Evolutionary conservation across 805 yeast species (phyloP), one percentile per base, ranked within the genome.

Genomic region (Pichia cabralensis): DNA sequence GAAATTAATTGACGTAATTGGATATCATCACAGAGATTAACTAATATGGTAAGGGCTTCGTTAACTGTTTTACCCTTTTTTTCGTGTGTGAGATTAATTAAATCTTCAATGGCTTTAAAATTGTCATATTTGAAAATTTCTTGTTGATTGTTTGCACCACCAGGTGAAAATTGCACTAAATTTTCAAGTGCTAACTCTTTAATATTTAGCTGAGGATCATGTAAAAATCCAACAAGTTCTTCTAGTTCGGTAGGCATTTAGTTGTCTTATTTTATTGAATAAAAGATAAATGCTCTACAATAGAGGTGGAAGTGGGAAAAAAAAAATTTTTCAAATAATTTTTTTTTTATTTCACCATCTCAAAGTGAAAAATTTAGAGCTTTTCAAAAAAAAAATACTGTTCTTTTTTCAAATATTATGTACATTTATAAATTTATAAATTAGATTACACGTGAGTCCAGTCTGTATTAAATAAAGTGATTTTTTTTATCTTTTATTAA

Each of bases 151-250:
- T 52, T 47, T 11, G 50, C 41, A 8, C 89, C 89, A 32, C 75
- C 72, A 30, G 76, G 73, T 8, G 94, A 79, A 54, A 69, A 83
- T 3, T 88, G 94, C 10, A 84, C 85, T 35, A 86, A 56, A 53
- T 85, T 77, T 48, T 82, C 92, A 31, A 88, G 63, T 0, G 96
- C 96, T 37, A 86, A 78, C 46, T 79, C 84, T 39, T 80, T 74
- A 22, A 85, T 82, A 9, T 80, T 79, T 3, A 81, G 77, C 50
- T 80, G 84, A 2, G 82, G 79, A 7, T 89, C 74, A 54, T 83
- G 95, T 41, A 88, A 64, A 52, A 88, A 86, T 31, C 68, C 74
- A 16, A 85, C 94, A 28, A 88, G 62, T 62, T 71, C 35, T 22
- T 42, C 38, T 19, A 45, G 26, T 34, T 45, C 44, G 23, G 35